phyloP scores from a whole-genome alignment of 2,329 filamentous ascomycete genomes.

The Cytospora piceae region DNA sequence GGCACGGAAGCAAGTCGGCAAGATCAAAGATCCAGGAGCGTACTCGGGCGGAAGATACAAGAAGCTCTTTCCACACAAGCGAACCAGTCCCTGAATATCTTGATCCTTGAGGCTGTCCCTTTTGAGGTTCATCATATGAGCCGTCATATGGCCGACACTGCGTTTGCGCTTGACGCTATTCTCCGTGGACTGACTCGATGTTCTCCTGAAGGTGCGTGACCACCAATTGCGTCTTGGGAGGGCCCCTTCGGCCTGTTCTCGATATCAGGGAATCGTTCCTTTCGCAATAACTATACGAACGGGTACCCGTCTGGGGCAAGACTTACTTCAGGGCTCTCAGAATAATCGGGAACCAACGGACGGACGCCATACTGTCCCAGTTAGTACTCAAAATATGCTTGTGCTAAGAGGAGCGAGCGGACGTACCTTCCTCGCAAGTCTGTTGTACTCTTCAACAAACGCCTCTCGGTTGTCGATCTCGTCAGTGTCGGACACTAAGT shows the following conservation, averaged over 20 bases:
- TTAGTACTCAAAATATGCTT: constrained; percentile 4
- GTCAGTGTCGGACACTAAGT: constrained; percentile 53
- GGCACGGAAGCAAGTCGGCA: constrained; percentile 69
- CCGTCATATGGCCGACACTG: constrained; percentile 60
- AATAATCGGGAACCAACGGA: constrained; percentile 43
- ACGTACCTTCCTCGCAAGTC: constrained; percentile 59
- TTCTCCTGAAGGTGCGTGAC: constrained; percentile 36
- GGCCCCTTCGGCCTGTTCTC: constrained; percentile 6
- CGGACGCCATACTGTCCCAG: constrained; percentile 58
- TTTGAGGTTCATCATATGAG: constrained; percentile 47
- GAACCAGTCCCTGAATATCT: constrained; percentile 61
- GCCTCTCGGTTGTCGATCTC: constrained; percentile 51
- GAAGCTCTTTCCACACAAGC: constrained; percentile 64
- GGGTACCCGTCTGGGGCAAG: background rate
- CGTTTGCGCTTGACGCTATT: constrained; percentile 48
- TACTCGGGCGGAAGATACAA: constrained; percentile 64
- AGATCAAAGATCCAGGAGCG: constrained; percentile 57
- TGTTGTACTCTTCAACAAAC: constrained; percentile 64
- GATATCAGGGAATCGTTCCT: constrained; percentile 7
- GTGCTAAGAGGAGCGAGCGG: background rate
- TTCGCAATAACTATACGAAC: background rate
- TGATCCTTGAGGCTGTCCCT: constrained; percentile 53
- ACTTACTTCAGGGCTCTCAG: constrained; percentile 42
- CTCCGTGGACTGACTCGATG: constrained; percentile 37
- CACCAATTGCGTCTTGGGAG: constrained; percentile 34